Conservation (phyloP, 176 grass and related monocot genomes). For the Dendrocalamus sinicus region DNA sequence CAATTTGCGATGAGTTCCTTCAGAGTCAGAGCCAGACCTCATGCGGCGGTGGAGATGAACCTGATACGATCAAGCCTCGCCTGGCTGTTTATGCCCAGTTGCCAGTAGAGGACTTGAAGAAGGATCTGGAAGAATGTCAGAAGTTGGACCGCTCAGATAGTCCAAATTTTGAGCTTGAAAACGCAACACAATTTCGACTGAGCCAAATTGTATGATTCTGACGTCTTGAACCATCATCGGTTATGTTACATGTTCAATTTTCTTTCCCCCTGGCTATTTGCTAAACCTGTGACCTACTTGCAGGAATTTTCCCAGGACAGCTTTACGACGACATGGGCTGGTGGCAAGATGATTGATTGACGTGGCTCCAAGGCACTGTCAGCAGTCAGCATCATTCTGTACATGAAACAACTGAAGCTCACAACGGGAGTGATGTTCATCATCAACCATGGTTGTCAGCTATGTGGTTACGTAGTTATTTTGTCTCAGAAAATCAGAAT, state of each 20-base stretch:
- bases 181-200: conserved; percentile 57
- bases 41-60: conserved; percentile 57
- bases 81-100: conserved; percentile 72
- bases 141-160: conserved; percentile 44
- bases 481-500: background rate
- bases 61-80: conserved; percentile 37
- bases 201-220: conserved; percentile 75
- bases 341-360: conserved; percentile 51
- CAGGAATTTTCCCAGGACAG: conserved; percentile 83
- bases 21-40: conserved; percentile 82
- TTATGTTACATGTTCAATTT: conserved; percentile 9
- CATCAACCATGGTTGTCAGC: conserved; percentile 5
- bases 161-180: conserved; percentile 57
- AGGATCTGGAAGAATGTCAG: conserved; percentile 77
- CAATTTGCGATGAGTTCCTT: conserved; percentile 83
- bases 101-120: conserved; percentile 74
- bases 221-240: background rate
- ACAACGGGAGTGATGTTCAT: background rate
- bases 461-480: conserved; percentile 29
- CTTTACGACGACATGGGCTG: conserved; percentile 53
- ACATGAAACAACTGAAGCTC: conserved; percentile 41
- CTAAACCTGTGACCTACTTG: conserved; percentile 30
- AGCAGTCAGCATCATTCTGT: conserved; percentile 18
- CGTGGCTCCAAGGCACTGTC: background rate
- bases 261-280: background rate